These are phyloP conservation scores for Trichoderma atrobrunneum DNA, from an alignment of 2,329 filamentous ascomycete species.

Conservation along the genomic window DNA sequence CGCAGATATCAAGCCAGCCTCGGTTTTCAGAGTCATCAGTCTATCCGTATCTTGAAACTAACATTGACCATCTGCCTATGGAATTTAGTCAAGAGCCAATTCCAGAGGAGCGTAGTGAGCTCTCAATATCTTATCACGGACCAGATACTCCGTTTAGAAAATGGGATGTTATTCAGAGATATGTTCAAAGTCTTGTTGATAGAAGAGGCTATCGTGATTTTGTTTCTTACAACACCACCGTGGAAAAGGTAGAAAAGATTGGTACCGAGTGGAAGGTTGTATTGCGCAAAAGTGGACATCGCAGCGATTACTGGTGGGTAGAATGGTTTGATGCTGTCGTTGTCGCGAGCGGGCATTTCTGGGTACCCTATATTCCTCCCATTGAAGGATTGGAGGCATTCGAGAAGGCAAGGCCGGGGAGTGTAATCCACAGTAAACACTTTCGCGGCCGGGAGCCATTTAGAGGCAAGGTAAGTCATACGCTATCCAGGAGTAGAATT, in stretches of 20 bases:
- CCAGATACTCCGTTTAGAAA: conserved; percentile 59
- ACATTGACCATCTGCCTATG: conserved; percentile 60
- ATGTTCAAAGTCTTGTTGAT: conserved; percentile 51
- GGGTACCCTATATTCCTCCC: conserved; percentile 53
- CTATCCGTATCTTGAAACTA: conserved; percentile 64
- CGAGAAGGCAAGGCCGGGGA: conserved; percentile 45
- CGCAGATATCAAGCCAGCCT: conserved; percentile 40
- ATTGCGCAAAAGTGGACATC: conserved; percentile 38
- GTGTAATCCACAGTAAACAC: conserved; percentile 55
- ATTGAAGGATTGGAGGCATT: conserved; percentile 49
- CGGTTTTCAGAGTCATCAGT: conserved; percentile 58
- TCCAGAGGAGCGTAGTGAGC: conserved; percentile 35
- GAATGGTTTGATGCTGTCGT: conserved; percentile 62
- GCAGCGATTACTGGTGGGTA: conserved; percentile 58
- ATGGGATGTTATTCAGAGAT: conserved; percentile 55
- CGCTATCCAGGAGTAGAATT: neutral
- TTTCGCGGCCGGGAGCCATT: conserved; percentile 48
- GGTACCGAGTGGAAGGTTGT: conserved; percentile 52
- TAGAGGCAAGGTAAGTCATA: conserved; percentile 41
- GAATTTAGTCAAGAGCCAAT: conserved; percentile 57
- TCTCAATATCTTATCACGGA: conserved; percentile 45
- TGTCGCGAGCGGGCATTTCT: conserved; percentile 60
- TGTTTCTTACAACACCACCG: conserved; percentile 57
- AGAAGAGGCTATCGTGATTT: conserved; percentile 53
- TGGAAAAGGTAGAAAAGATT: conserved; percentile 55